Base-by-base conservation (phyloP, 306 rosid species). In the Rosa rugosa region DNA sequence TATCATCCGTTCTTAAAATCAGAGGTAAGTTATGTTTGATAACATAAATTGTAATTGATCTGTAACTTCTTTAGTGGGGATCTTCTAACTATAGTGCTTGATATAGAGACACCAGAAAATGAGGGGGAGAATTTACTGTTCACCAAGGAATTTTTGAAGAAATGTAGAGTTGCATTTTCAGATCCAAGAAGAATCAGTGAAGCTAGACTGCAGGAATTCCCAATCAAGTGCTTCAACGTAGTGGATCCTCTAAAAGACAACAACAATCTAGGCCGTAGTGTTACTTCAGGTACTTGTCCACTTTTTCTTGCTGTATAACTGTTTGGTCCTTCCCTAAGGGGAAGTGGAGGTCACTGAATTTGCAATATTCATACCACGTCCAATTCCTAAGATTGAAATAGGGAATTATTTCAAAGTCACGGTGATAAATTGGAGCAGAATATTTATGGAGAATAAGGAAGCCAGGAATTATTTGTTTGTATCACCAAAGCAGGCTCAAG, bases 221-320 rank as follows among this genome's bases (percentile, higher is more conserved):
- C 84, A 8, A 46, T 75, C 5, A 92, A 85, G 89, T 44, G 4
- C 80, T n/a, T 90, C 80, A 92, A 92, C 83, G 82, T 92, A 31
- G 42, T 90, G 83, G 94, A 92, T 88, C 94, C 97, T 73, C 88
- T 92, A 45, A 87, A 82, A 80, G 74, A 80, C 64, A 76, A 87
- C 69, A 92, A 90, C 87, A 92, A 92, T 79, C 84, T 92, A 3
- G 97, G 97, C 4, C 93, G 89, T 12, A 87, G 94, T 34, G 89
- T 92, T 80, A 79, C 73, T 76, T 70, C 46, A 83, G 93, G 97
- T 92, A 78, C 42, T 65, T 16, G 41, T 20, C 11, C 46, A 83
- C 74, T 56, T 69, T 77, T 74, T 41, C 77, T 18, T 36, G 50
- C 86, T 78, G 47, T 46, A 63, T 17, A 65, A 72, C 75, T 46